Conservation (phyloP, 345 rosid species). For the Salix brachista region DNA sequence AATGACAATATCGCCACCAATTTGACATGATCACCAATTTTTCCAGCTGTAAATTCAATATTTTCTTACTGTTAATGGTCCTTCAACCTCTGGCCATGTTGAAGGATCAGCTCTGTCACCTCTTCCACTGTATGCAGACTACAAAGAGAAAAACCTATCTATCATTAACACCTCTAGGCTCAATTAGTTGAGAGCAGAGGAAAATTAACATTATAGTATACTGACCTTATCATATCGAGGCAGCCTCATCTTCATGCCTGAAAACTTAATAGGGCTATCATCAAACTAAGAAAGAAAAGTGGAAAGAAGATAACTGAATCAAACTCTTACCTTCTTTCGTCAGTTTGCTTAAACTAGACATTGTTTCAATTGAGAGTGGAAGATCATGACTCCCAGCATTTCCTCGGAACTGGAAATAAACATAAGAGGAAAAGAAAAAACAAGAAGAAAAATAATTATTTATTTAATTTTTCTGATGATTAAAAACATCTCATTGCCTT, state of each 20-base stretch:
- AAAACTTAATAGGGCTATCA: constrained; percentile 23
- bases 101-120: constrained; percentile 89
- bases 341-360: constrained; percentile 48
- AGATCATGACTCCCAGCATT: constrained; percentile 99
- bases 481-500: not conserved
- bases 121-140: constrained; percentile 89
- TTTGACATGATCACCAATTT: not conserved
- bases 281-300: constrained; percentile 9
- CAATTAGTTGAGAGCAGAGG: not conserved
- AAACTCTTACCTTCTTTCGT: constrained; percentile 64
- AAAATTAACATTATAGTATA: not conserved
- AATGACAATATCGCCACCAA: not conserved
- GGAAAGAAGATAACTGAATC: constrained; percentile 9
- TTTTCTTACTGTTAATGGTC: constrained; percentile 64
- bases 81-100: constrained; percentile 87
- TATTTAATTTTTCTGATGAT: not conserved
- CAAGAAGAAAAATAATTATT: not conserved
- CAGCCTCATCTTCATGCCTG: constrained; percentile 85
- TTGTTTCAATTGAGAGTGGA: constrained; percentile 66
- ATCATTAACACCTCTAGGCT: constrained; percentile 4
- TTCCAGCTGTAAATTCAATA: constrained; percentile 3
- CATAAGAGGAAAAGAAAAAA: not conserved
- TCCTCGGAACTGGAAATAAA: constrained; percentile 61
- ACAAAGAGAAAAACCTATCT: constrained; percentile 18
- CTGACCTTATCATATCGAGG: constrained; percentile 92